Base-by-base conservation (phyloP, 306 rosid species). In the Castanea mollissima region DNA sequence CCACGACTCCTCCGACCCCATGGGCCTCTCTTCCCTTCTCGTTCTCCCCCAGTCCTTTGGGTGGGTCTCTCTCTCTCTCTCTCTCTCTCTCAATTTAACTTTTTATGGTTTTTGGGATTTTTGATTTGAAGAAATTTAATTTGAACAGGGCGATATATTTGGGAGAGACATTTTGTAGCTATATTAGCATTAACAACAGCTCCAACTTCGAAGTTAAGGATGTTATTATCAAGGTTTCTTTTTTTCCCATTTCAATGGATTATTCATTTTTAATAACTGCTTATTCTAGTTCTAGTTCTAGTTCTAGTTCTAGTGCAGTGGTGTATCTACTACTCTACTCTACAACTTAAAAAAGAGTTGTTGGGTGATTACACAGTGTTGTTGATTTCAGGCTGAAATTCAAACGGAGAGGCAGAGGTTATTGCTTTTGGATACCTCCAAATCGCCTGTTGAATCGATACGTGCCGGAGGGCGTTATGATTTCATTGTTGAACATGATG, bases 31-130 rank as follows among this genome's bases (percentile, higher is more conserved):
- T 49, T 97, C 94, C 79, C 98, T 95, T 88, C 97, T 95, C 84
- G 97, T 95, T 55, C 99, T 95, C 83, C 99, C 98, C 21, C 98
- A 95, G 85, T 90, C 99, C 49, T 95, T 95, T 79, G 98, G 99
- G 97, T 81, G 2, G 46, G 11, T 14, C 72, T 67, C 64, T 51
- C 56, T n/a, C 31, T 38, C 65, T 56, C 59, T 6, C 68, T 13
- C 68, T 60, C 46, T 6, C 74, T 27, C 35, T 52, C 49, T 32
- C 31, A 21, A 56, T 63, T 49, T 11, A 29, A 2, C 3, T 29
- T 29, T 38, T 7, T 38, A 23, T 38, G 46, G 46, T 38, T 38
- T 1, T 38, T 38, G 27, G 27, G 46, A 7, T 7, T 38, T 38
- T 38, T 38, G 11, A 38, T 38, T 38, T 38, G 46, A 38, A 38